Percentiles rank a stretch among this genome's conserved stretches.
Conservation (phyloP, 768 basidiomycete genomes). For the Pulveroboletus sp. region DNA sequence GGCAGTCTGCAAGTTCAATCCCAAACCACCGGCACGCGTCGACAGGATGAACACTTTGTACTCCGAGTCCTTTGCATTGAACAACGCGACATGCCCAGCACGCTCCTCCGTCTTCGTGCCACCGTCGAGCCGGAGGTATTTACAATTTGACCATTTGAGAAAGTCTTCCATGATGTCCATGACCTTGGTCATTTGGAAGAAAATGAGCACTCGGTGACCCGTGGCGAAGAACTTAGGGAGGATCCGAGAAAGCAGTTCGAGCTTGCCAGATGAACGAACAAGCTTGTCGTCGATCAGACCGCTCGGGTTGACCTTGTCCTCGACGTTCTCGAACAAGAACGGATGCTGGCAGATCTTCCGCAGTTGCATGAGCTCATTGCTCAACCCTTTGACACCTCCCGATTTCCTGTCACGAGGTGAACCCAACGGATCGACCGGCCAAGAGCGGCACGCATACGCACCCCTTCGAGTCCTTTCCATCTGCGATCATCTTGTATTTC, state of each 20-base stretch:
- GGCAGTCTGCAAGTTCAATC: conserved; percentile 92
- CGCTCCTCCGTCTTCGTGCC: conserved; percentile 95
- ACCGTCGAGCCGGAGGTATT: conserved; percentile 91
- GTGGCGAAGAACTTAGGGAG: conserved; percentile 93
- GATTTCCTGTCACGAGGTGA: conserved; percentile 46
- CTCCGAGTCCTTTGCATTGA: conserved; percentile 87
- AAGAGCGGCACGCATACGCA: conserved; percentile 30
- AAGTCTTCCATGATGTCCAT: conserved; percentile 99
- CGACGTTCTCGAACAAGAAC: conserved; percentile 92
- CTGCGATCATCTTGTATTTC: conserved; percentile 95
- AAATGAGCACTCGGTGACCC: conserved; percentile 92
- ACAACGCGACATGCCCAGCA: conserved; percentile 77
- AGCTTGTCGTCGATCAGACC: conserved; percentile 82
- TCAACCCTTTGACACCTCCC: conserved; percentile 80
- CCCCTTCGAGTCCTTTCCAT: conserved; percentile 75
- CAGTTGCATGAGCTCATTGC: conserved; percentile 96
- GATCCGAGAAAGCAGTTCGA: conserved; percentile 86
- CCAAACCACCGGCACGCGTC: conserved; percentile 89
- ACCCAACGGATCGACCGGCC: not conserved
- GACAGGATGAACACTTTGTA: conserved; percentile 91
- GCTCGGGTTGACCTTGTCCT: conserved; percentile 86
- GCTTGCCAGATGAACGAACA: conserved; percentile 85
- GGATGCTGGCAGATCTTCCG: conserved; percentile 99
- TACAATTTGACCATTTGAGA: conserved; percentile 79
- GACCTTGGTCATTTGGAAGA: conserved; percentile 99